Base-by-base conservation (phyloP, 2,329 filamentous ascomycete genomes). In the Cryphonectria radicalis region DNA sequence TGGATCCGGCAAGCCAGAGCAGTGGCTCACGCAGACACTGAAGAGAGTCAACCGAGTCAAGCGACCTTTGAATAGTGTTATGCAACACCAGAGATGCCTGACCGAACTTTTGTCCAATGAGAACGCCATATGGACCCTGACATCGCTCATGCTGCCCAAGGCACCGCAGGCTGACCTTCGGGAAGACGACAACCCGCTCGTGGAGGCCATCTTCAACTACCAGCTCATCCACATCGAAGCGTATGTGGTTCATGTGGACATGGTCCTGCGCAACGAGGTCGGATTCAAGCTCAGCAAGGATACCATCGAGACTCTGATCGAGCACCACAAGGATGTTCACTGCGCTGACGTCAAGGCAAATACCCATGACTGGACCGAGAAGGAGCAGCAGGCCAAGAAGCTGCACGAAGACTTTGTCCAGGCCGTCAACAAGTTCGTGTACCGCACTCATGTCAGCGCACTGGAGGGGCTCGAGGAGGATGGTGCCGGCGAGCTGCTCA, bases 211-310 rank as follows among this genome's bases (percentile, higher is more conserved):
- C 74, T 94, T 93, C 88, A 97, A 97, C 88, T 96, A 95, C 83
- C 92, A 97, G 85, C 89, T 98, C 79, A 86, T 98, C 79, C 94
- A 98, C 81, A 86, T 98, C 77, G 95, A 98, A 84, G 96, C 96
- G 67, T 99, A 99, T 81, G 95, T 98, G 77, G 96, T 99, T 73
- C 95, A 98, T 82, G 94, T 99, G 82, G 96, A 99, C 85, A 97
- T 98, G 94, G 95, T 99, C 72, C 90, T 97, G 78, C 92, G 95
- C 82, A 96, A 97, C 81, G 96, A 98, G 85, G 94, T 99, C 78
- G 96, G 95, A 76, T 98, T 95, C 89, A 99, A 99, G 88, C 89
- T 99, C 78, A 98, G 95, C 35, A 89, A 91, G 71, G 96, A 98
- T 80, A 94, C 95, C 73, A 99, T 99, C 83, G 94, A 97, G 78